These are phyloP conservation scores for Inga oerstediana DNA, from an alignment of 306 rosid species.

Conservation along the genomic window DNA sequence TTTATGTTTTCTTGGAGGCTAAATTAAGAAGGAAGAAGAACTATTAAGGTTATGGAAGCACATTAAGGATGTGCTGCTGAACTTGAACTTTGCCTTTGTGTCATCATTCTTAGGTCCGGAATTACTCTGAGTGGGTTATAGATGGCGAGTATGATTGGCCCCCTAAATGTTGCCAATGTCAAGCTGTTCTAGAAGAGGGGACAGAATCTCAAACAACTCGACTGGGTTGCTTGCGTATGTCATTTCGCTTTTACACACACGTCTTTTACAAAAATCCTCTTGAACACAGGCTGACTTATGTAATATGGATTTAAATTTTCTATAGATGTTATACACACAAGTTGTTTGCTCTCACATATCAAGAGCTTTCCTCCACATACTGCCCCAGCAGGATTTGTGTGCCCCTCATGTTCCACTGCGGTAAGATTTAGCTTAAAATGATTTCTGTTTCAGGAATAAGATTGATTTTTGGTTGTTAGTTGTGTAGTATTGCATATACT, in stretches of 20 bases:
- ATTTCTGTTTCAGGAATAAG: slow-evolving; percentile 18
- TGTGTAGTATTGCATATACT: neutral
- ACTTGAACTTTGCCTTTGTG: slow-evolving; percentile 27
- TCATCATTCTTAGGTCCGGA: slow-evolving; percentile 63
- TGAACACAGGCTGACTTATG: slow-evolving; percentile 19
- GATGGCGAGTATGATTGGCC: slow-evolving; percentile 99
- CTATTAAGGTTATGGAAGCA: neutral
- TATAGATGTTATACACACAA: slow-evolving; percentile 86
- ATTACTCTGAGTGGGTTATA: slow-evolving; percentile 97
- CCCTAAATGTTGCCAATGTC: slow-evolving; percentile 86
- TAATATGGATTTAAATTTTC: slow-evolving; percentile 36
- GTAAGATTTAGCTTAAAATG: slow-evolving; percentile 57
- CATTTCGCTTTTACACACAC: slow-evolving; percentile 24
- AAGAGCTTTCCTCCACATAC: slow-evolving; percentile 94
- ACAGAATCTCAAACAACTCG: slow-evolving; percentile 76
- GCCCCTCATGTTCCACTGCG: slow-evolving; percentile 84
- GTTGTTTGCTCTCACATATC: slow-evolving; percentile 88
- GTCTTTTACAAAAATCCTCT: slow-evolving; percentile 14
- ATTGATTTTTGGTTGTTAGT: slow-evolving; percentile 22
- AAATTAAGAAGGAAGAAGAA: slow-evolving; percentile 5
- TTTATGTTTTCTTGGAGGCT: slow-evolving; percentile 16
- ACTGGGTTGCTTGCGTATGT: slow-evolving; percentile 98
- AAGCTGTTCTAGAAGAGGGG: slow-evolving; percentile 71
- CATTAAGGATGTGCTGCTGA: slow-evolving; percentile 5
- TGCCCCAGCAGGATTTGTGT: slow-evolving; percentile 96